Conservation (phyloP, 78 protist genomes). For the Dictyostelium intermedium region DNA sequence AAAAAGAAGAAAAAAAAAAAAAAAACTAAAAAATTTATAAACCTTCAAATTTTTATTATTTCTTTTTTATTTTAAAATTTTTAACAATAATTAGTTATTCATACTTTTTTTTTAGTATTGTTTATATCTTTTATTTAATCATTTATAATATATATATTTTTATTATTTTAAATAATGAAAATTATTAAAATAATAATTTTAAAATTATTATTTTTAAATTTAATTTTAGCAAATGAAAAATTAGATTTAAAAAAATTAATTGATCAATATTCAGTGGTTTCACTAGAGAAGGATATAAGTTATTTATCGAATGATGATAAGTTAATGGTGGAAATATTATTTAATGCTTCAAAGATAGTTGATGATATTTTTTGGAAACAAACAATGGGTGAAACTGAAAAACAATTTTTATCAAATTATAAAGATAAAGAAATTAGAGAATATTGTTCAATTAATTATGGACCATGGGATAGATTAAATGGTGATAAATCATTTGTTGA, state of each 20-base stretch:
- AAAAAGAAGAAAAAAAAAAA: too few relatives aligned
- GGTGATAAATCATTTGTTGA: neutral
- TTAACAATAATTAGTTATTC: too few relatives aligned
- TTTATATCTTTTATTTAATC: too few relatives aligned
- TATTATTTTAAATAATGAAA: neutral
- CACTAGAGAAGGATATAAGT: neutral
- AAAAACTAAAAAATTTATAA: too few relatives aligned
- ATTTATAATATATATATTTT: too few relatives aligned
- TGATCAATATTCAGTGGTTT: neutral
- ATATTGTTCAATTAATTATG: neutral
- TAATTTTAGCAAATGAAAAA: neutral
- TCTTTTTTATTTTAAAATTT: too few relatives aligned
- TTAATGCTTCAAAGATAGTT: neutral
- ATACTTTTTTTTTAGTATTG: too few relatives aligned
- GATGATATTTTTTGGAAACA: conserved; percentile 16
- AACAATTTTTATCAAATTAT: neutral
- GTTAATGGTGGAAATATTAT: neutral
- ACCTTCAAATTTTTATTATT: too few relatives aligned
- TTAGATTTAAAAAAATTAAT: neutral
- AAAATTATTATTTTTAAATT: neutral
- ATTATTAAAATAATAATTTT: neutral
- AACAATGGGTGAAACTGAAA: neutral
- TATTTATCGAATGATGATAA: neutral
- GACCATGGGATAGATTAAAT: conserved; percentile 7
- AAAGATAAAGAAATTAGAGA: neutral